Evolutionary conservation across 2,329 filamentous ascomycete genomes (phyloP).

Genomic region (Tolypocladium paradoxum): DNA sequence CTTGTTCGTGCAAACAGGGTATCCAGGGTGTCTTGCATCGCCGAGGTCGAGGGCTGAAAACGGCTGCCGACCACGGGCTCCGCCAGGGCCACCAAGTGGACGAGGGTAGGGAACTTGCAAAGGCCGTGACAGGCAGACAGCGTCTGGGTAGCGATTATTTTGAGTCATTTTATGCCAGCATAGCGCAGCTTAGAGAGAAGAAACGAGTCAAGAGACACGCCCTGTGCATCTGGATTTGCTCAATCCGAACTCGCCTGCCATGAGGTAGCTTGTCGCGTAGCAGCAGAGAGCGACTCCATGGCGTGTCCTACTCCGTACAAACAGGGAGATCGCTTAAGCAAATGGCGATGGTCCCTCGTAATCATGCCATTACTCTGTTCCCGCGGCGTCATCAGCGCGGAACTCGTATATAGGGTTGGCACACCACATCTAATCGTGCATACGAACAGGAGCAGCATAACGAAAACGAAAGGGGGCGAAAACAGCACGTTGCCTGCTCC

Average conservation of each 20-base stretch:
- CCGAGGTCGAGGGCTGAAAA: neutral
- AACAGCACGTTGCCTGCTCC: neutral
- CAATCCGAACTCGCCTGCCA: neutral
- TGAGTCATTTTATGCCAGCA: slow-evolving; percentile 8
- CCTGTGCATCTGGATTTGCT: neutral
- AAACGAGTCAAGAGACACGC: neutral
- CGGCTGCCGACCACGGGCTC: neutral
- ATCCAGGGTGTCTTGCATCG: neutral
- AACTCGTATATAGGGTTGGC: neutral
- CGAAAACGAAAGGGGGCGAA: neutral
- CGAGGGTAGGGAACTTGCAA: neutral
- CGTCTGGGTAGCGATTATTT: slow-evolving; percentile 8
- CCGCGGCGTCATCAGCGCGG: neutral
- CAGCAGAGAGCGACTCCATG: neutral
- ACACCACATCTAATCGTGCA: neutral
- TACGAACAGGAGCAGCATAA: neutral
- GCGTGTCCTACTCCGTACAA: neutral
- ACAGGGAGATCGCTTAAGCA: neutral
- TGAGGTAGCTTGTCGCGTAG: neutral
- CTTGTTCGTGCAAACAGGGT: neutral
- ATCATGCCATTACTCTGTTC: neutral
- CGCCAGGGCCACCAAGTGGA: neutral
- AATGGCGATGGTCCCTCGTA: neutral
- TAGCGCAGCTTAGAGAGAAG: slow-evolving; percentile 9
- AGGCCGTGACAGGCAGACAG: neutral